Base-by-base conservation (phyloP, 805 yeast genomes). In the Metschnikowia henanensis region DNA sequence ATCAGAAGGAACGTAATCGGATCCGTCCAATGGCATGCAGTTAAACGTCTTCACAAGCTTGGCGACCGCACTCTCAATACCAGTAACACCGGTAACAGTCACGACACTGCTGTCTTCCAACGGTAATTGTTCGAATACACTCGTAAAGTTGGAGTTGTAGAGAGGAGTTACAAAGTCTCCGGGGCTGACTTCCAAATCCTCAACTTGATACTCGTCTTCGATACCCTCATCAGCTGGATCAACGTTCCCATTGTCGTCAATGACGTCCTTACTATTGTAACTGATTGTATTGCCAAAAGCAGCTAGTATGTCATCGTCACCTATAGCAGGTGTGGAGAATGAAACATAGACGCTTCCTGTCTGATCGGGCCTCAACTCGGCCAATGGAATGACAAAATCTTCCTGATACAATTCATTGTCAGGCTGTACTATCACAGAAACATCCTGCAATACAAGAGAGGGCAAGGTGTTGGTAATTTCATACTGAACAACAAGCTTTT, bases 181-280 rank as follows among this genome's bases (percentile, higher is more conserved):
- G 8, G 94, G 81, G 6, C 68, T 67, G 43, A 92, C 62, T 45
- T 79, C 81, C 57, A 90, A 72, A 45, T 84, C 85, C 65, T 89
- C 97, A 52, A 94, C 79, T 62, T 84, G 94, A 66, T 92, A 94
- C 66, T 91, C 96, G 65, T 94, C 98, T 52, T 85, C 86, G 76
- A 84, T 87, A 15, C 97, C 97, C 52, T 85, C 95, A 41, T 72
- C 84, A 37, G 77, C 81, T 35, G 78, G 84, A 46, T 76, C 77
- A 39, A 84, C 77, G 49, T 76, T 79, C 17, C 83, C 82, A 13
- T 90, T 83, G 8, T 78, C 75, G 37, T 88, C 83, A 54, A 88
- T 85, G 52, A 87, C 72, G 62, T 92, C 98, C 65, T 82, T 85
- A 37, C 89, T 76, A 16, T 83, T 80, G 71, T 84, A 92, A 18